Conservation (phyloP, 106 monocot genomes). For the Gastrodia elata region DNA sequence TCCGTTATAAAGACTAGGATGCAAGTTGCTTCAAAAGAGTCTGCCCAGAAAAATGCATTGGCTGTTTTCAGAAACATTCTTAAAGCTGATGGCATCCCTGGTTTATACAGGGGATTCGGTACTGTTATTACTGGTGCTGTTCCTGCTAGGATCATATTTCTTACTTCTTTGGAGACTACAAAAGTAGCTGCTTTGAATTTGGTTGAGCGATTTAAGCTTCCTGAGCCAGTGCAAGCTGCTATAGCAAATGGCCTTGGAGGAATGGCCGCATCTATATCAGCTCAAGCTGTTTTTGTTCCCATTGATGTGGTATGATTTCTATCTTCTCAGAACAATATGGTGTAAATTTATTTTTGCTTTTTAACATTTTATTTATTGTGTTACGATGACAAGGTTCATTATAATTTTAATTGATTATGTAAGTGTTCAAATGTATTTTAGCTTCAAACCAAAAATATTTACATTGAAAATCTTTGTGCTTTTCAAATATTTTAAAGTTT, state of each 20-base stretch:
- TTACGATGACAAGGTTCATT: no score
- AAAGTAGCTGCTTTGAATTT: constrained; percentile 61
- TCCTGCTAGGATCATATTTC: constrained; percentile 92
- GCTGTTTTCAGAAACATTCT: constrained; percentile 67
- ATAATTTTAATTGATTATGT: no score
- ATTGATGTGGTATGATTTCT: constrained; percentile 92
- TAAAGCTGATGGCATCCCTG: constrained; percentile 75
- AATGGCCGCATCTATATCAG: constrained; percentile 67
- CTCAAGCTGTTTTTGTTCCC: constrained; percentile 90
- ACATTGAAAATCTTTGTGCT: no score
- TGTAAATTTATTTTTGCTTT: no score
- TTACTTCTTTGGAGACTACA: constrained; percentile 80
- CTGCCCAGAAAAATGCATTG: constrained; percentile 59
- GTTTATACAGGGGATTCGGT: constrained; percentile 90
- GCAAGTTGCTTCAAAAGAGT: constrained; percentile 89
- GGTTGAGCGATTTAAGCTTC: constrained; percentile 66
- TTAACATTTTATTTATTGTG: no score
- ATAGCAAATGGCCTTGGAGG: constrained; percentile 86
- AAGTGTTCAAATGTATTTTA: no score
- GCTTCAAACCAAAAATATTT: no score
- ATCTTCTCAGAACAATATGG: no score
- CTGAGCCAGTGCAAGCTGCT: constrained; percentile 84
- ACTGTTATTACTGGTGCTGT: constrained; percentile 88
- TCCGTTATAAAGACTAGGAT: constrained; percentile 96
- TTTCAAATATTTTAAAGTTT: no score